Evolutionary conservation across 2,329 filamentous ascomycete genomes (phyloP).

Genomic region (Ophiostoma fasciatum): DNA sequence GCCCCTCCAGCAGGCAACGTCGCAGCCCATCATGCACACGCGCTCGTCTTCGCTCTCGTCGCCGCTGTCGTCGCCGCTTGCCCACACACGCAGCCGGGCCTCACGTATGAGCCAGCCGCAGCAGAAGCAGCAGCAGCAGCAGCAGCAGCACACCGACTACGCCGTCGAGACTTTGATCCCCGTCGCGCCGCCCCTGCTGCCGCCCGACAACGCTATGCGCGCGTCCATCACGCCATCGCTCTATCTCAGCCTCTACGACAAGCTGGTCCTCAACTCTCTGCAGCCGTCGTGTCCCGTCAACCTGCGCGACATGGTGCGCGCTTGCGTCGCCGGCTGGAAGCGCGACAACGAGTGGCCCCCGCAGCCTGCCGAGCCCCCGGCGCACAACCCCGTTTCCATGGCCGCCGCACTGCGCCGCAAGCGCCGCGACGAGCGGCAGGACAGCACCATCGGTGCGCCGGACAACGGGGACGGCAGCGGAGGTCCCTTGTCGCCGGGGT

Average conservation of each 20-base stretch:
- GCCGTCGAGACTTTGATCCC: constrained; percentile 54
- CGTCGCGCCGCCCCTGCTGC: constrained; percentile 57
- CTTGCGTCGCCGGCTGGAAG: constrained; percentile 84
- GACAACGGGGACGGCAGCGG: constrained; percentile 1
- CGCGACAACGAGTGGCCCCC: constrained; percentile 88
- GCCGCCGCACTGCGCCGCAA: constrained; percentile 3
- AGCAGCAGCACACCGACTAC: constrained; percentile 16
- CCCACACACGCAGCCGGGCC: constrained; percentile 1
- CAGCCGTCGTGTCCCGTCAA: constrained; percentile 84
- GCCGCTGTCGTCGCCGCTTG: neutral
- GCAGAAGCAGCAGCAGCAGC: too few species aligned
- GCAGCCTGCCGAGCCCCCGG: constrained; percentile 19
- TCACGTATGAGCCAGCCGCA: constrained; percentile 1
- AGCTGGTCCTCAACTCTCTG: constrained; percentile 65
- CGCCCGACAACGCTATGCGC: constrained; percentile 60
- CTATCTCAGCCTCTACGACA: constrained; percentile 77
- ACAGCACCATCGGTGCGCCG: constrained; percentile 1
- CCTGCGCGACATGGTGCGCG: constrained; percentile 61
- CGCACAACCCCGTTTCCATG: neutral
- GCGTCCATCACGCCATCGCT: constrained; percentile 57
- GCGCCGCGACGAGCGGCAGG: constrained; percentile 3
- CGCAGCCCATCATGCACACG: constrained; percentile 10
- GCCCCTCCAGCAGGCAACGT: constrained; percentile 2
- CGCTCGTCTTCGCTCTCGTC: neutral
- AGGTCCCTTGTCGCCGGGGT: constrained; percentile 2